Evolutionary conservation across 306 rosid genomes (phyloP).

Genomic region (Corylus heterophylla): DNA sequence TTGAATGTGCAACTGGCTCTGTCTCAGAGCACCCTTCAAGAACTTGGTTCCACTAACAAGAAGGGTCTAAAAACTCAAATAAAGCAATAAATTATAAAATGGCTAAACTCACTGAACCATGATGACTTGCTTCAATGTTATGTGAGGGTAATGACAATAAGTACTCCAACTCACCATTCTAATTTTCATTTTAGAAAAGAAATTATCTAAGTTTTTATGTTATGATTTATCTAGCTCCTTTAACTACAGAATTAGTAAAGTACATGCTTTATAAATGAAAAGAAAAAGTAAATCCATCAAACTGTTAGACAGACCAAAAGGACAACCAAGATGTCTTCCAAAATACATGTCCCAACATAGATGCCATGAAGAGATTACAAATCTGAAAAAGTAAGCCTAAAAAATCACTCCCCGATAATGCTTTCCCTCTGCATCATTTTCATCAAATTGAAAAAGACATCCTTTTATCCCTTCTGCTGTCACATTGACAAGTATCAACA

Average conservation of each 20-base stretch:
- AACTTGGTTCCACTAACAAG: background rate
- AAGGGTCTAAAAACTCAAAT: background rate
- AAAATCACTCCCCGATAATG: background rate
- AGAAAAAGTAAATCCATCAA: background rate
- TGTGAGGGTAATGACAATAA: background rate
- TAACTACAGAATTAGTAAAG: background rate
- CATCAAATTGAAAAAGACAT: background rate
- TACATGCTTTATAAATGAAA: background rate
- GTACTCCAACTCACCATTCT: background rate
- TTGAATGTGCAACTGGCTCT: background rate
- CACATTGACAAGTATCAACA: background rate
- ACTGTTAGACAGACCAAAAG: slow-evolving; percentile 5
- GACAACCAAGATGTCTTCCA: background rate
- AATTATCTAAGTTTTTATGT: background rate
- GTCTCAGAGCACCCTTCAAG: background rate
- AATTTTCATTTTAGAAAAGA: background rate
- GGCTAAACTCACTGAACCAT: background rate
- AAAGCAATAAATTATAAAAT: background rate
- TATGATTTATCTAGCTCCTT: background rate
- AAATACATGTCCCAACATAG: background rate
- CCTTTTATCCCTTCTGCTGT: background rate
- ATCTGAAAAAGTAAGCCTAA: background rate
- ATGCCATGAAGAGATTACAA: background rate
- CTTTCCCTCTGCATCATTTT: background rate
- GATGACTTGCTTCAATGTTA: background rate